Evolutionary conservation across 805 yeast species (phyloP).

Genomic region (Candida bentonensis): DNA sequence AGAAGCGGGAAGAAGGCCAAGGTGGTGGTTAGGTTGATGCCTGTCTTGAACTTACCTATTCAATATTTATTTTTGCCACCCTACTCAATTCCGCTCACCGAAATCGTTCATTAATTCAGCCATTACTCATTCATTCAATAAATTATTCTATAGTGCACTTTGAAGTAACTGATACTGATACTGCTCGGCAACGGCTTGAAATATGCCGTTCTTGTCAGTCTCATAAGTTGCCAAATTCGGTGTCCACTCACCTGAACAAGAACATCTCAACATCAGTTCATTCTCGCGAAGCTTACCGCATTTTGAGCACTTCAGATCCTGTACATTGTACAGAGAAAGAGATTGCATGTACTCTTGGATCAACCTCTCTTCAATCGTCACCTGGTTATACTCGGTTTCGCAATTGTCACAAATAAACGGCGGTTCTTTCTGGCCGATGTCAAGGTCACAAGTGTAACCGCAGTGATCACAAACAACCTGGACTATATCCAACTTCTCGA

Average conservation of each 20-base stretch:
- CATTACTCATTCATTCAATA: not conserved
- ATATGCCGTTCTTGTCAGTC: not conserved
- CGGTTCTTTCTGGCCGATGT: constrained; percentile 44
- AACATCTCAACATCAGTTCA: constrained; percentile 60
- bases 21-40: constrained; percentile 22
- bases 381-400: constrained; percentile 44
- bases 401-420: constrained; percentile 56
- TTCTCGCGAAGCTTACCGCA: constrained; percentile 56
- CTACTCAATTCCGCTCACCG: not conserved
- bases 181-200: not conserved
- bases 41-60: no score
- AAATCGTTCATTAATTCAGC: not conserved
- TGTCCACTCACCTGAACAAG: constrained; percentile 85
- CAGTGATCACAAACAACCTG: constrained; percentile 73
- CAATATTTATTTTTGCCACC: constrained; percentile 1
- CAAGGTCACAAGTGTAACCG: constrained; percentile 58
- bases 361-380: constrained; percentile 65
- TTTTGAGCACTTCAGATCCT: constrained; percentile 69
- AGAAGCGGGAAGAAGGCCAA: constrained; percentile 21
- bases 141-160: not conserved
- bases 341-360: constrained; percentile 47
- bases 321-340: constrained; percentile 51
- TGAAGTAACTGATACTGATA: not conserved
- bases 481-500: constrained; percentile 50
- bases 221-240: not conserved